A percentile compares a stretch with the other conserved stretches of the same genome.
phyloP scores from a whole-genome alignment of 371 early-diverging fungal species.

The Saksenaea vasiformis region DNA sequence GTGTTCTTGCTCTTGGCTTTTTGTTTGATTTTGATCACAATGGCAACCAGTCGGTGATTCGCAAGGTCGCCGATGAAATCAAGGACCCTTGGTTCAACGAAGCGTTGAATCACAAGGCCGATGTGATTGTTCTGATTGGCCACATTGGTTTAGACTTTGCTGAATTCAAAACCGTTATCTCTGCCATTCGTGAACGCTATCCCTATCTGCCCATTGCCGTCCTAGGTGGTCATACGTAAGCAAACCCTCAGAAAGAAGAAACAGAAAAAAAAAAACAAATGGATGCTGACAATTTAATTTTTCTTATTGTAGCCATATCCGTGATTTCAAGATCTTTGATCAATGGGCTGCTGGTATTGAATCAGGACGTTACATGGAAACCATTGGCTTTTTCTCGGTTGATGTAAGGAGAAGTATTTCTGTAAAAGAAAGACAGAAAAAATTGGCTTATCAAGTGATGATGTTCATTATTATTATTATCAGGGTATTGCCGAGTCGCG shows the following conservation, averaged over 20 bases:
- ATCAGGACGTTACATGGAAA: slow-evolving; percentile 62
- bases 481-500: slow-evolving; percentile 21
- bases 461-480: not conserved
- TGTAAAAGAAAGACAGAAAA: too few relatives aligned
- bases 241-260: not conserved
- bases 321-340: slow-evolving; percentile 58
- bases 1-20: slow-evolving; percentile 61
- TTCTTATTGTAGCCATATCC: slow-evolving; percentile 38
- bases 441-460: too few relatives aligned
- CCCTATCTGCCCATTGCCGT: slow-evolving; percentile 58
- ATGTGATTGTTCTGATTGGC: slow-evolving; percentile 57
- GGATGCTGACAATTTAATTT: not conserved
- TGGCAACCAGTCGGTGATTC: slow-evolving; percentile 41
- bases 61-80: slow-evolving; percentile 49
- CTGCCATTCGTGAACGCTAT: slow-evolving; percentile 53
- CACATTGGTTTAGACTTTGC: slow-evolving; percentile 53
- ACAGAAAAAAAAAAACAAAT: not conserved
- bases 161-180: slow-evolving; percentile 48
- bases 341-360: slow-evolving; percentile 56
- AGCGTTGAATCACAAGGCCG: slow-evolving; percentile 50
- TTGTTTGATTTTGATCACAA: slow-evolving; percentile 52
- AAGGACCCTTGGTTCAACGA: slow-evolving; percentile 58
- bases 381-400: slow-evolving; percentile 60
- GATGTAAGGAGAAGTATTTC: slow-evolving; percentile 25
- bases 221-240: slow-evolving; percentile 58